These are phyloP conservation scores for Penicillium argentinense DNA, from an alignment of 495 filamentous ascomycete species.

Conservation along the genomic window DNA sequence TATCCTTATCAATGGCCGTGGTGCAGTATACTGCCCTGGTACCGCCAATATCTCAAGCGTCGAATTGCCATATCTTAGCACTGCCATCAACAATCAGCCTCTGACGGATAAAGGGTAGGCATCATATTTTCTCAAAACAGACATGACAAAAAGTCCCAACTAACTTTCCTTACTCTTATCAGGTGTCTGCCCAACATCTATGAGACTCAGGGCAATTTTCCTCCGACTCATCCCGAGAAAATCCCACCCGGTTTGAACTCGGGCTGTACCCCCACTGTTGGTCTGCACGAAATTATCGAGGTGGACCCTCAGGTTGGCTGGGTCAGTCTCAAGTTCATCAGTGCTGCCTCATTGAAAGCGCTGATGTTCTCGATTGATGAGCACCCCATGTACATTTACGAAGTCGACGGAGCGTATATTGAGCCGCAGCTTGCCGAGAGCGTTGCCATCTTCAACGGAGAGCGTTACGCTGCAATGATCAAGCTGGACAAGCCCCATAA, in stretches of 20 bases:
- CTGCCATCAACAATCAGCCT: slow-evolving; percentile 28
- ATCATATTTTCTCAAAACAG: neutral
- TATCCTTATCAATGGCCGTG: slow-evolving; percentile 54
- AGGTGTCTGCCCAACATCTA: slow-evolving; percentile 33
- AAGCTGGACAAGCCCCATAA: slow-evolving; percentile 35
- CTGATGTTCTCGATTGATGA: slow-evolving; percentile 44
- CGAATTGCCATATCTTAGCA: slow-evolving; percentile 28
- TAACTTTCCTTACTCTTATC: too few species aligned
- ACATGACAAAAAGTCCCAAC: too few species aligned
- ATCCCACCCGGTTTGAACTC: slow-evolving; percentile 38
- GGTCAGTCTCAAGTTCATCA: slow-evolving; percentile 52
- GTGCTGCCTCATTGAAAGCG: slow-evolving; percentile 36
- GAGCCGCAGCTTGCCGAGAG: slow-evolving; percentile 33
- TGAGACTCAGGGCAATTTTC: slow-evolving; percentile 28
- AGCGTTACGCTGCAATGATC: slow-evolving; percentile 39
- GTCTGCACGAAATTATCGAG: slow-evolving; percentile 34
- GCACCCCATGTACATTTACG: slow-evolving; percentile 41
- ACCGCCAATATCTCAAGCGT: slow-evolving; percentile 32
- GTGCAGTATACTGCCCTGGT: slow-evolving; percentile 48
- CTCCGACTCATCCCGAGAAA: slow-evolving; percentile 25
- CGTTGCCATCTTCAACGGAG: slow-evolving; percentile 32
- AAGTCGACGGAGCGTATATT: slow-evolving; percentile 41
- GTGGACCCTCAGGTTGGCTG: slow-evolving; percentile 40
- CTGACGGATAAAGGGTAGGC: slow-evolving; percentile 53
- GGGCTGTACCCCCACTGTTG: slow-evolving; percentile 42